A percentile compares a stretch with the other conserved stretches of the same genome.
Evolutionary conservation across 2,329 filamentous ascomycete species (phyloP).

Genomic region (Colletotrichum higginsianum): DNA sequence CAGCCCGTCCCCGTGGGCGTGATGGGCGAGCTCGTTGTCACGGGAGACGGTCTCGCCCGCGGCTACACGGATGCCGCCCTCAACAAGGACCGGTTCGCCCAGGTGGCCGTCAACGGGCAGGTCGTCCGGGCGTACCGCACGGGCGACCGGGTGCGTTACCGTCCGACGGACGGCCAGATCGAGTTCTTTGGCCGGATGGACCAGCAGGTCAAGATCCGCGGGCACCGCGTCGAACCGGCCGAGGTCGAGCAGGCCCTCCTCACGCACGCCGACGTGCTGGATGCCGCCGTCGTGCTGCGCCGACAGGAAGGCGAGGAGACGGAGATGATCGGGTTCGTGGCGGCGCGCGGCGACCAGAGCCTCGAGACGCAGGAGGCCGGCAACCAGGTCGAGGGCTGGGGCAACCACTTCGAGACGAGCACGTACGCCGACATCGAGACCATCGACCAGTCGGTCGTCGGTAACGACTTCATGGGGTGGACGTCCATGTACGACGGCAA

Average conservation of each 20-base stretch:
- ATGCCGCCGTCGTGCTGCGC: conserved; percentile 43
- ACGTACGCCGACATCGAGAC: conserved; percentile 41
- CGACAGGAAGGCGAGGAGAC: conserved; percentile 21
- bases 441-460: conserved; percentile 37
- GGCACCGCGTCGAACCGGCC: conserved; percentile 48
- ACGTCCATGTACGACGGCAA: conserved; percentile 51
- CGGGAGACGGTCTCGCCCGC: conserved; percentile 44
- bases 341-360: conserved; percentile 8
- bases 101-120: conserved; percentile 22
- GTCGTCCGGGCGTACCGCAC: conserved; percentile 46
- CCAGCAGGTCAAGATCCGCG: conserved; percentile 51
- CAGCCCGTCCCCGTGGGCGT: conserved; percentile 47
- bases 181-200: conserved; percentile 50
- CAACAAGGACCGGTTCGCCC: conserved; percentile 42
- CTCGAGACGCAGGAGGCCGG: conserved; percentile 14
- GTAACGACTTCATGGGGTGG: conserved; percentile 50
- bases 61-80: conserved; percentile 26
- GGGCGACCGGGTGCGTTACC: conserved; percentile 47
- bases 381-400: conserved; percentile 44
- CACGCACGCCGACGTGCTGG: conserved; percentile 32
- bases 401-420: conserved; percentile 42
- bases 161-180: conserved; percentile 44
- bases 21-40: conserved; percentile 49
- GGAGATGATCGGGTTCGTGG: conserved; percentile 40
- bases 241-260: conserved; percentile 48